Base-by-base conservation (phyloP, 2,329 filamentous ascomycete genomes). In the Endoconidiophora polonica region DNA sequence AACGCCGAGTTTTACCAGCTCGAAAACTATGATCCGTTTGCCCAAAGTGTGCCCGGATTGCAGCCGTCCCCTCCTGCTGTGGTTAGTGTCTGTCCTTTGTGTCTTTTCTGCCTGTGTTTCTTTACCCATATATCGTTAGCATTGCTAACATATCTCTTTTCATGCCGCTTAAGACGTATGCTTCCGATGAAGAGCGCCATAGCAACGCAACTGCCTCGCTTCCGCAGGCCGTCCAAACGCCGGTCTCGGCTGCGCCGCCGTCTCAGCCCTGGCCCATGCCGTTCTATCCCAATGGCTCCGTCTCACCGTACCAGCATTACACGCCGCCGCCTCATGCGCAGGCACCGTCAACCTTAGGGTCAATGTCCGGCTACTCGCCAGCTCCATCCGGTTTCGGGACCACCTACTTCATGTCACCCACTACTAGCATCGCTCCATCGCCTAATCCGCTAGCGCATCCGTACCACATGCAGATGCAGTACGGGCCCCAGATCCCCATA, bases 1-100 rank as follows among this genome's bases (percentile, higher is more conserved):
- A 50, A 49, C 44, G 39, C 47, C 40, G 51, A 53, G 20, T 53
- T 53, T 44, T 53, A 53, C 44, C 43, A 53, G 14, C 20, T 46
- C 7, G 6, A 43, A 5, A 37, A 50, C 23, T 53, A 53, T 33
- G 51, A 53, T 40, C 51, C 51, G 6, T 53, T 49, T 29, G 44
- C 47, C 42, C 49, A 50, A 10, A 39, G 43, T 36, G 39, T 22
- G 29, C 42, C 39, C 9, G 29, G 47, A n/a, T 20, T 5, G 16
- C 39, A 49, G 29, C 39, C 47, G 24, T 33, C 18, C 12, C 39
- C 47, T 4, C 47, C 47, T 23, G 47, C 47, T 18, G 38, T 49
- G 16, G 47, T 49, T 37, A 18, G 47, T 22, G 20, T 38, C 20
- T 3, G 5, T 9, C 7, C 26, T 5, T 10, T 10, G 26, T 33